phyloP scores from a whole-genome alignment of 495 filamentous ascomycete genomes.

The Annulohypoxylon bovei region DNA sequence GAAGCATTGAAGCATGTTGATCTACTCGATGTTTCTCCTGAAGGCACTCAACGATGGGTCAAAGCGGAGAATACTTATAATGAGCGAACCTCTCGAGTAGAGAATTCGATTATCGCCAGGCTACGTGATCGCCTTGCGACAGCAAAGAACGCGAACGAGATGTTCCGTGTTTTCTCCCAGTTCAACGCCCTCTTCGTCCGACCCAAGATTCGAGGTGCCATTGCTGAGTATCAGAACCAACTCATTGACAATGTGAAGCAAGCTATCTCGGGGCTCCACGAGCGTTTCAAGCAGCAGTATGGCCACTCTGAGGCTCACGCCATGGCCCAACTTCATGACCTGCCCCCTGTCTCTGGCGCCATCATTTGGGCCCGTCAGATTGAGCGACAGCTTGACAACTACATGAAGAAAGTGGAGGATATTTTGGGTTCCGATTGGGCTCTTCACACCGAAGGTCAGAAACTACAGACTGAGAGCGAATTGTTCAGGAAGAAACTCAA shows the following conservation, averaged over 20 bases:
- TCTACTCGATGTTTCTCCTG: constrained; percentile 86
- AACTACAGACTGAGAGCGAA: constrained; percentile 85
- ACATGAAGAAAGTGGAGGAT: constrained; percentile 98
- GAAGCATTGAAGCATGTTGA: constrained; percentile 93
- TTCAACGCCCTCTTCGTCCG: constrained; percentile 98
- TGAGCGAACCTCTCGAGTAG: constrained; percentile 92
- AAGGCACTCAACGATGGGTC: constrained; percentile 90
- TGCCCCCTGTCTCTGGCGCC: constrained; percentile 93
- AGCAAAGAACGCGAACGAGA: constrained; percentile 95
- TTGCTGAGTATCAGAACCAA: constrained; percentile 95
- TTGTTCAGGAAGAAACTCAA: constrained; percentile 96
- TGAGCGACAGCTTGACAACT: constrained; percentile 89
- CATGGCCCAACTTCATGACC: constrained; percentile 94
- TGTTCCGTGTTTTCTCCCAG: constrained; percentile 99
- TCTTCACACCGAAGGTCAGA: constrained; percentile 92
- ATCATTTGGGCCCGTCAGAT: constrained; percentile 98
- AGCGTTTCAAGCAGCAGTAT: constrained; percentile 98
- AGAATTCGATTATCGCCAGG: constrained; percentile 98
- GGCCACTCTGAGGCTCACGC: constrained; percentile 96
- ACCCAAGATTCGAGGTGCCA: constrained; percentile 96
- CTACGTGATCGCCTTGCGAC: constrained; percentile 92
- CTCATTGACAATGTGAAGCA: constrained; percentile 97
- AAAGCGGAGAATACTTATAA: constrained; percentile 95
- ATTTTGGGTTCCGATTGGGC: constrained; percentile 94
- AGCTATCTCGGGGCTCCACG: constrained; percentile 90